Conservation (phyloP, 1,284 basidiomycete species). For the Pseudozyma sp. region DNA sequence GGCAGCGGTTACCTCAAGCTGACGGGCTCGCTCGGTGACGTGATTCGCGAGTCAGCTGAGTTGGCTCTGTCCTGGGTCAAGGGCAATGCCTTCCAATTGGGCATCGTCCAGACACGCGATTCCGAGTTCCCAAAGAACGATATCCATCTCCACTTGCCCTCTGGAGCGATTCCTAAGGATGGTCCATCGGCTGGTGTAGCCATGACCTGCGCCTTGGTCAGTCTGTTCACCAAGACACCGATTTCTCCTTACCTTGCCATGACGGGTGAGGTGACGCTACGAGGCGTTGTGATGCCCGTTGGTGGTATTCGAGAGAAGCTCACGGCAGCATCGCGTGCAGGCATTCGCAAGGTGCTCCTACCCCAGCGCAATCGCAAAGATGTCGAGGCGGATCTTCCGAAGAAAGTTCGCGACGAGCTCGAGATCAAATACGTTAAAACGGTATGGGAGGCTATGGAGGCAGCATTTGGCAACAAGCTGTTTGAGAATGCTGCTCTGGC, state of each 20-base stretch:
- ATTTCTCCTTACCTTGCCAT: conserved; percentile 64
- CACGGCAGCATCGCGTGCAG: conserved; percentile 75
- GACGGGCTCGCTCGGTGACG: conserved; percentile 77
- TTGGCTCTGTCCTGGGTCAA: conserved; percentile 78
- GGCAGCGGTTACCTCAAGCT: conserved; percentile 79
- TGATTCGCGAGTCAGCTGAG: conserved; percentile 89
- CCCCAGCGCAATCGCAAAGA: conserved; percentile 86
- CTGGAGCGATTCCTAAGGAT: conserved; percentile 89
- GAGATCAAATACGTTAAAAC: conserved; percentile 83
- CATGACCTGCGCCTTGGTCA: conserved; percentile 86
- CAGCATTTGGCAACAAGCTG: conserved; percentile 70
- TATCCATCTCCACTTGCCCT: conserved; percentile 87
- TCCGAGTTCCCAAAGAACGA: conserved; percentile 84
- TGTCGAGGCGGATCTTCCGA: conserved; percentile 83
- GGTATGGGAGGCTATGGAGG: conserved; percentile 81
- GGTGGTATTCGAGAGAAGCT: conserved; percentile 68
- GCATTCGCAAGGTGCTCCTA: conserved; percentile 82
- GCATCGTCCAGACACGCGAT: conserved; percentile 77
- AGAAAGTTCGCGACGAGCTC: conserved; percentile 78
- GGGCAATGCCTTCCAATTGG: conserved; percentile 82
- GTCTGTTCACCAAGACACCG: conserved; percentile 80
- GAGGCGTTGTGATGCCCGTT: conserved; percentile 65
- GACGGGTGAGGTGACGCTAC: conserved; percentile 66
- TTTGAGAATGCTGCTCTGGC: conserved; percentile 56
- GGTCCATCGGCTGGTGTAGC: conserved; percentile 86